These are phyloP conservation scores for Arthroderma uncinatum DNA, from an alignment of 2,329 filamentous ascomycete genomes.

Conservation along the genomic window DNA sequence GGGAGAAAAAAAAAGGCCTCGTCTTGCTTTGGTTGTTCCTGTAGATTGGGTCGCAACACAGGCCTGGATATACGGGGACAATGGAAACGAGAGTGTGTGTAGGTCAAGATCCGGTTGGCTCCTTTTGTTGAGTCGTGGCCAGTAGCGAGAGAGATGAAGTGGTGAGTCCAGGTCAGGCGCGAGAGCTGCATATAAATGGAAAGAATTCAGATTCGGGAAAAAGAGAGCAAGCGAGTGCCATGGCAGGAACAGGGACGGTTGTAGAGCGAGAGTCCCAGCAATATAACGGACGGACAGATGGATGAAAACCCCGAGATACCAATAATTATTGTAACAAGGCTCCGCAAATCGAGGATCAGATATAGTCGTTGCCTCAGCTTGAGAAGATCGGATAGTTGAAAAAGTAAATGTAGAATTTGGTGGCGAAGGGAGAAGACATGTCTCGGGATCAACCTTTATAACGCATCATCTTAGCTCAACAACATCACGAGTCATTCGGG, in stretches of 20 bases:
- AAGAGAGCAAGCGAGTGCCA: not conserved
- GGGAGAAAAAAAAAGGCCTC: not conserved
- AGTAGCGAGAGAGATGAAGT: not conserved
- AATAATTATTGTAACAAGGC: not conserved
- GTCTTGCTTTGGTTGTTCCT: not conserved
- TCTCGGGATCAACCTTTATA: conserved; percentile 5
- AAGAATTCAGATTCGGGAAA: not conserved
- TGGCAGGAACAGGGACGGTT: not conserved
- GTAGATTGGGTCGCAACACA: not conserved
- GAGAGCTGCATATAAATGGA: not conserved
- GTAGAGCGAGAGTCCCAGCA: not conserved
- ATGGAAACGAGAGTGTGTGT: not conserved
- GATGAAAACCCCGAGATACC: not conserved
- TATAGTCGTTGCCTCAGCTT: not conserved
- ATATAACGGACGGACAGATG: not conserved
- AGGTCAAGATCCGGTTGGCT: not conserved
- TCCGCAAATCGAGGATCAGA: not conserved
- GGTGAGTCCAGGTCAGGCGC: not conserved
- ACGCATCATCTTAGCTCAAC: conserved; percentile 8
- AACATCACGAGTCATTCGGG: conserved; percentile 4
- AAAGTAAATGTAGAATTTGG: not conserved
- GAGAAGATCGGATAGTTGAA: not conserved
- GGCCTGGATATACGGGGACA: not conserved
- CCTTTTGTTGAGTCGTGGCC: not conserved
- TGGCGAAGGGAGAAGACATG: not conserved